These are phyloP conservation scores for Alloteropsis semialata DNA, from an alignment of 176 grass and related monocot genomes.

Conservation along the genomic window DNA sequence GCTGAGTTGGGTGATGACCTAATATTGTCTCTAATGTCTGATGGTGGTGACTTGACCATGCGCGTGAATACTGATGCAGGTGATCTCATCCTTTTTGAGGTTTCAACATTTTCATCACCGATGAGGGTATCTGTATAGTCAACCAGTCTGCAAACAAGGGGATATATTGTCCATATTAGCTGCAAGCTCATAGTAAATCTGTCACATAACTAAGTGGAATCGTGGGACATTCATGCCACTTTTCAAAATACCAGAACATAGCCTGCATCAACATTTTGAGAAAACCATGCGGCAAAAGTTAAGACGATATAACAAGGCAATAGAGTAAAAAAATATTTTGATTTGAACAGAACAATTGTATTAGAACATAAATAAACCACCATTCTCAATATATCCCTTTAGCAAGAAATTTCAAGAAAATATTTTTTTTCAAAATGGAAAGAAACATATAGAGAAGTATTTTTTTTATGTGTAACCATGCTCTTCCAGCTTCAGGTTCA, in stretches of 20 bases:
- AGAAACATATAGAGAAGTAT: not conserved
- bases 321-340: not conserved
- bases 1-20: slow-evolving; percentile 9
- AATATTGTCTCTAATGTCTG: slow-evolving; percentile 25
- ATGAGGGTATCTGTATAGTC: slow-evolving; percentile 40
- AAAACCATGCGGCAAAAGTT: slow-evolving; percentile 2
- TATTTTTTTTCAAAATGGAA: not conserved
- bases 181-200: slow-evolving; percentile 7
- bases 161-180: not conserved
- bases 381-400: slow-evolving; percentile 13
- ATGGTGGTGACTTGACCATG: slow-evolving; percentile 28
- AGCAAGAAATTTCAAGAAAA: not conserved
- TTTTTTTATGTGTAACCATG: not conserved
- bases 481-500: slow-evolving; percentile 10
- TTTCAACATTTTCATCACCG: slow-evolving; percentile 52
- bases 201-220: not conserved
- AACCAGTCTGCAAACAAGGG: slow-evolving; percentile 37
- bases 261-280: slow-evolving; percentile 3
- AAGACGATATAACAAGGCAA: not conserved
- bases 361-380: slow-evolving; percentile 6
- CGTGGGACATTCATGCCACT: not conserved
- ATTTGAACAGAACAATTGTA: not conserved
- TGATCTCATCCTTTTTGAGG: slow-evolving; percentile 52
- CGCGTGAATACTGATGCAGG: slow-evolving; percentile 45
- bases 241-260: slow-evolving; percentile 31